Conservation (phyloP, 768 basidiomycete species). For the Suillus clintonianus region DNA sequence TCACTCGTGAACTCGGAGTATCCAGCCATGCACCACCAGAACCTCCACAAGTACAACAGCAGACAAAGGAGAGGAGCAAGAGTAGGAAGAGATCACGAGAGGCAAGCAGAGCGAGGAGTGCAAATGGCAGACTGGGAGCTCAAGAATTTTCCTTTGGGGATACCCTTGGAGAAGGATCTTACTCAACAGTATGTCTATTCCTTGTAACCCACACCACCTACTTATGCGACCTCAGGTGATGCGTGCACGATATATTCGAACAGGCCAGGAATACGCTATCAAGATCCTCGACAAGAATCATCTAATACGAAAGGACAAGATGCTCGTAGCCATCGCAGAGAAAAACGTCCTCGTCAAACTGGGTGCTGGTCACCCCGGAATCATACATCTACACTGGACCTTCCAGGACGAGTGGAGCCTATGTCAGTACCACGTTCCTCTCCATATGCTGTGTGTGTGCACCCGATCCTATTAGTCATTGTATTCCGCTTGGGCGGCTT, state of each 20-base stretch:
- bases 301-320: constrained; percentile 76
- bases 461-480: constrained; percentile 1
- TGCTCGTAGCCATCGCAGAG: constrained; percentile 76
- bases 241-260: constrained; percentile 51
- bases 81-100: constrained; percentile 37
- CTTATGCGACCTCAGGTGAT: constrained; percentile 48
- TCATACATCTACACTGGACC: constrained; percentile 78
- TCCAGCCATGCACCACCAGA: constrained; percentile 15
- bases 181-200: constrained; percentile 64
- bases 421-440: constrained; percentile 39
- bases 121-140: constrained; percentile 44
- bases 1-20: constrained; percentile 58
- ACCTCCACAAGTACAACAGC: constrained; percentile 10
- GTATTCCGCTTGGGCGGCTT: background rate
- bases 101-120: constrained; percentile 45
- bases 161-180: constrained; percentile 80
- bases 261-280: constrained; percentile 69
- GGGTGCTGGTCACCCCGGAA: constrained; percentile 71
- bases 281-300: constrained; percentile 86
- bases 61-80: constrained; percentile 37
- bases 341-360: constrained; percentile 73
- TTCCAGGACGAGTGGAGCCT: constrained; percentile 85
- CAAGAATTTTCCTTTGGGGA: constrained; percentile 76
- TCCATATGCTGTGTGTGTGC: background rate
- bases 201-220: constrained; percentile 6